These are phyloP conservation scores for Globisporangium abappressorium DNA, from an alignment of 352 stramenopile species.

Conservation along the genomic window DNA sequence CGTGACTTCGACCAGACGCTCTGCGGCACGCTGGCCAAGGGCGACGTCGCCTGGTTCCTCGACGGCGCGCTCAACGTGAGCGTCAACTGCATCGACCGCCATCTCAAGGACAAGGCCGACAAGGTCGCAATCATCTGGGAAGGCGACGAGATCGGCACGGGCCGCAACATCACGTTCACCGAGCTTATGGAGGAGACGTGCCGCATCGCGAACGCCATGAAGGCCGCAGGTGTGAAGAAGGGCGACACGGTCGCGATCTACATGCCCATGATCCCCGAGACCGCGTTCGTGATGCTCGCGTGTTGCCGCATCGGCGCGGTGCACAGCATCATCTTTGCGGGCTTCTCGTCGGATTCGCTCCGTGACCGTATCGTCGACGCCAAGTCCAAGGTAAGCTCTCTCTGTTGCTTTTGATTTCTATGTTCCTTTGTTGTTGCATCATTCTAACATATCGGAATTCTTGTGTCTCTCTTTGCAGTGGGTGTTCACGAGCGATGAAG, in stretches of 20 bases:
- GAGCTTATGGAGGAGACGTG: slow-evolving; percentile 90
- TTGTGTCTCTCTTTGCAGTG: slow-evolving; percentile 35
- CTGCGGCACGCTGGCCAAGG: slow-evolving; percentile 86
- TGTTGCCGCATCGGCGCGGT: slow-evolving; percentile 96
- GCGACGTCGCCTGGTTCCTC: slow-evolving; percentile 95
- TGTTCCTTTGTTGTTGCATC: not conserved
- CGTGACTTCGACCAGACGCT: slow-evolving; percentile 87
- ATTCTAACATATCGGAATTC: not conserved
- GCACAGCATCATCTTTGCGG: slow-evolving; percentile 97
- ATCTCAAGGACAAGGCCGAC: slow-evolving; percentile 76
- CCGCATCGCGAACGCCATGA: slow-evolving; percentile 91
- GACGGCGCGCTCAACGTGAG: slow-evolving; percentile 94
- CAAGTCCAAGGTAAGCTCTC: slow-evolving; percentile 21
- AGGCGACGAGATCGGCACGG: slow-evolving; percentile 92
- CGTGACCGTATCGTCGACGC: slow-evolving; percentile 94
- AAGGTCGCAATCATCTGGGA: slow-evolving; percentile 98
- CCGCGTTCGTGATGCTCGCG: slow-evolving; percentile 97
- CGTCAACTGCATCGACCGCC: slow-evolving; percentile 95
- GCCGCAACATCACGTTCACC: slow-evolving; percentile 89
- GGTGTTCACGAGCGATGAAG: slow-evolving; percentile 94
- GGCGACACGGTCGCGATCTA: slow-evolving; percentile 94
- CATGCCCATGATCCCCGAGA: slow-evolving; percentile 99
- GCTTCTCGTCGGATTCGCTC: slow-evolving; percentile 93
- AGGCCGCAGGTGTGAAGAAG: slow-evolving; percentile 52
- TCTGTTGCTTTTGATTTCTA: not conserved